Evolutionary conservation across 257 asterid species (phyloP).

Genomic region (Lavandula angustifolia): DNA sequence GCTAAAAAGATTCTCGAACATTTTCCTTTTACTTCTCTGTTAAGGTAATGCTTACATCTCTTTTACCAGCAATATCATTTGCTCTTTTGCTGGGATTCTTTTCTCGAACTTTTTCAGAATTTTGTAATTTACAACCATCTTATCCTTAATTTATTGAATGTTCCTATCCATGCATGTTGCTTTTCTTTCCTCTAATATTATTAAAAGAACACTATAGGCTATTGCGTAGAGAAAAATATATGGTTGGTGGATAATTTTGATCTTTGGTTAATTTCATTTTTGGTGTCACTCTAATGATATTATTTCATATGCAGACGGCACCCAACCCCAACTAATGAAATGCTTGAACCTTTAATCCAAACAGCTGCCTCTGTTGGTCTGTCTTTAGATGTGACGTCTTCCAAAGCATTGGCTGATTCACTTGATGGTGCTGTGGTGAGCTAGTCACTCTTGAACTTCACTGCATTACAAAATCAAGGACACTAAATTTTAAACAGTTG

Average conservation of each 20-base stretch:
- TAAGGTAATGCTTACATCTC: conserved; percentile 58
- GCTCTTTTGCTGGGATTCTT: neutral
- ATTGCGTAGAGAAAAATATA: conserved; percentile 19
- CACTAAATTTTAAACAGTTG: neutral
- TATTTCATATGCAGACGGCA: conserved; percentile 72
- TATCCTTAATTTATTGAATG: conserved; percentile 20
- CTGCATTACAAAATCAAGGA: conserved; percentile 7
- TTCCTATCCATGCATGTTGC: conserved; percentile 19
- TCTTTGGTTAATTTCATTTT: conserved; percentile 23
- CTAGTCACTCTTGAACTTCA: conserved; percentile 31
- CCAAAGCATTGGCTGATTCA: conserved; percentile 97
- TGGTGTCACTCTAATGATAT: conserved; percentile 23
- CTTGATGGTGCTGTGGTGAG: conserved; percentile 95
- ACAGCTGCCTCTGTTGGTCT: conserved; percentile 94
- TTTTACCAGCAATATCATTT: conserved; percentile 26
- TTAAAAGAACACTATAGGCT: conserved; percentile 15
- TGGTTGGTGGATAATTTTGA: conserved; percentile 14
- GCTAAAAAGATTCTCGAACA: conserved; percentile 86
- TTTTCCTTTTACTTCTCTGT: conserved; percentile 69
- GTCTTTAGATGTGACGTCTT: conserved; percentile 81
- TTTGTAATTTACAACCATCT: conserved; percentile 7
- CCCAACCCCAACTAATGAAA: conserved; percentile 95
- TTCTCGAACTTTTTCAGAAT: conserved; percentile 3
- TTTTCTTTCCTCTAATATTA: conserved; percentile 16
- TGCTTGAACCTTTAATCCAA: conserved; percentile 91